Evolutionary conservation across 441 rosid genomes (phyloP), one percentile per base, ranked within the genome.

Genomic region (Pelargonium cotyledonis): DNA sequence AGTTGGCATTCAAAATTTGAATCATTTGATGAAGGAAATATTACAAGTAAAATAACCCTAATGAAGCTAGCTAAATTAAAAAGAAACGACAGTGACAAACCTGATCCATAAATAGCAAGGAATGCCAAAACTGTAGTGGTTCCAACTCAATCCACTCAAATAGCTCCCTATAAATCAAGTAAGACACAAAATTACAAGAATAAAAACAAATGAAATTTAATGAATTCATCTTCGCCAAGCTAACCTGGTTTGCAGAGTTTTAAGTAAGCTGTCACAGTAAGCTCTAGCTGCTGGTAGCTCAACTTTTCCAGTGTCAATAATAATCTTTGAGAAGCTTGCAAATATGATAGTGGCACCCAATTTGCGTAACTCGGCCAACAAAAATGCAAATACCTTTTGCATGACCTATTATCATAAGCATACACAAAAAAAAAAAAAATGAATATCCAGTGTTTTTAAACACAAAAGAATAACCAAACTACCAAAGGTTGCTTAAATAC

Each of bases 81-180:
- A 21, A 60, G 57, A 63, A 60, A 11, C 19, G 43, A 12, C 74
- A 63, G 70, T 71, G 55, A 12, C 84, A 68, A 80, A 94, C 99
- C 98, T 90, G 91, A 78, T 95, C 98, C 99, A 91, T 95, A 80
- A 89, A 95, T 73, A 92, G 97, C 78, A 95, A 82, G 23, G 96
- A 87, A 79, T 90, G 88, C 99, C 97, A 90, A 80, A 83, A 91
- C 78, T 86, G 87, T 80, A 81, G 68, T 7, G 87, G 90, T 79
- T 95, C 97, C 70, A 95, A 91, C 80, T 85, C 86, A 71, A 92
- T 84, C 97, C 97, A 90, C 78, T 92, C 90, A 43, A 91, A 92
- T 61, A 90, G 81, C 75, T 92, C 96, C 73, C 99, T 95, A 83
- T 63, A 75, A 72, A 71, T 66, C 63, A 63, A 68, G 46, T 72